Conservation (phyloP, 306 rosid genomes). For the Pyrus bretschneideri region DNA sequence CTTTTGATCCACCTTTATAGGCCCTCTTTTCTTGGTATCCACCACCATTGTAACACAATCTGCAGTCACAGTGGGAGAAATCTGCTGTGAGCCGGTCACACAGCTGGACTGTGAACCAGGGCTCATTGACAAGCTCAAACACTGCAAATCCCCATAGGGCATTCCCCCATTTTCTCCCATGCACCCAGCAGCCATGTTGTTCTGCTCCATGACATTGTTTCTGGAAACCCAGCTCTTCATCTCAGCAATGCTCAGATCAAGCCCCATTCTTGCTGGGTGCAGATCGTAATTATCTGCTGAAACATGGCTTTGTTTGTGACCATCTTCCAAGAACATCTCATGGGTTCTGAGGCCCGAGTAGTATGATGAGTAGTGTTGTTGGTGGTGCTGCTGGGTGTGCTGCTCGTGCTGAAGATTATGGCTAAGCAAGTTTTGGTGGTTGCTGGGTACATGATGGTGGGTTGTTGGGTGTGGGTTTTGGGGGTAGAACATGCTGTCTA, state of each 20-base stretch:
- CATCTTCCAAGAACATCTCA: slow-evolving; percentile 33
- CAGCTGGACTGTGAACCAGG: slow-evolving; percentile 84
- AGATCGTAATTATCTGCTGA: slow-evolving; percentile 27
- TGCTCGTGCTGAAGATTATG: slow-evolving; percentile 20
- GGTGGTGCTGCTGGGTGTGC: slow-evolving; percentile 23
- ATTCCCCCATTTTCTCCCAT: slow-evolving; percentile 48
- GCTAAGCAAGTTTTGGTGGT: slow-evolving; percentile 30
- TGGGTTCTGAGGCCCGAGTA: slow-evolving; percentile 31
- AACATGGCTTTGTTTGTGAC: slow-evolving; percentile 29
- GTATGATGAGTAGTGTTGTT: slow-evolving; percentile 11
- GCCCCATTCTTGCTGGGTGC: slow-evolving; percentile 28
- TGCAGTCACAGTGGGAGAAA: slow-evolving; percentile 32
- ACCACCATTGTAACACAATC: slow-evolving; percentile 51
- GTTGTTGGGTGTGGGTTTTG: slow-evolving; percentile 17
- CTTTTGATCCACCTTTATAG: slow-evolving; percentile 56
- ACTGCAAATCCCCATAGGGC: slow-evolving; percentile 60
- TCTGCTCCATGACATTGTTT: slow-evolving; percentile 29
- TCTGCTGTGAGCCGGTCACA: slow-evolving; percentile 50
- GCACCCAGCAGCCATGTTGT: slow-evolving; percentile 30
- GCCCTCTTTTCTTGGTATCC: slow-evolving; percentile 75
- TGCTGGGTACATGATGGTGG: slow-evolving; percentile 23
- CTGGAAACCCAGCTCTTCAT: slow-evolving; percentile 55
- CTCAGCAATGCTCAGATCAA: slow-evolving; percentile 26
- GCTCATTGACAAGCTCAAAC: slow-evolving; percentile 74
- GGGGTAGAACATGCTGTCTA: slow-evolving; percentile 50